Evolutionary conservation across 139 green algal species (phyloP).

Genomic region (Coelastrella sp.): DNA sequence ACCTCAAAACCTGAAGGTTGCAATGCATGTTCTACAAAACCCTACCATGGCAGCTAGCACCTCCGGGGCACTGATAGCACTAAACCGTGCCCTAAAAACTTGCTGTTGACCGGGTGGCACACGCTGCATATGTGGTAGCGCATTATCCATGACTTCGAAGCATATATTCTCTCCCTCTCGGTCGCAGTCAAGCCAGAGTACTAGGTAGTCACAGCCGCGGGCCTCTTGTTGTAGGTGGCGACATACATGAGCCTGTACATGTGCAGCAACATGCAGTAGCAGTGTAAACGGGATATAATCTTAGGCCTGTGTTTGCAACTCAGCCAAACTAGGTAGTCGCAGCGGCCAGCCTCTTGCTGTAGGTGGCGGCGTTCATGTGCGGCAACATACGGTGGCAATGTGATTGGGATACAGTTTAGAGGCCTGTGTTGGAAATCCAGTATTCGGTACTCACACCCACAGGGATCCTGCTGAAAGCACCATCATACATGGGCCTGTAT

Average conservation of each 20-base stretch:
- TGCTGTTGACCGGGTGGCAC: conserved; percentile 47
- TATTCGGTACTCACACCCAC: too few relatives aligned
- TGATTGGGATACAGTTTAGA: neutral
- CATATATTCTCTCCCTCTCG: conserved; percentile 95
- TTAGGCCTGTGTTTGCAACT: conserved; percentile 77
- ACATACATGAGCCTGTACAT: conserved; percentile 77
- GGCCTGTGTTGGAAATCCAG: conserved; percentile 83
- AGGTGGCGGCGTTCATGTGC: conserved; percentile 73
- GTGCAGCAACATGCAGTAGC: neutral
- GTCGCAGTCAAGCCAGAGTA: conserved; percentile 95
- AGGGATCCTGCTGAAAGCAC: too few relatives aligned
- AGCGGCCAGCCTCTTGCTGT: conserved; percentile 73
- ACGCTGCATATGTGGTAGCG: conserved; percentile 67
- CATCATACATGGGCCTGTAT: too few relatives aligned
- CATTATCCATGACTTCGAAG: conserved; percentile 93
- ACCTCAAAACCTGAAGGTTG: too few relatives aligned
- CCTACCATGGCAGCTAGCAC: conserved; percentile 86
- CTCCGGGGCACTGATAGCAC: conserved; percentile 81
- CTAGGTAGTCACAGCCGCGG: conserved; percentile 71
- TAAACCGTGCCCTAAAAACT: conserved; percentile 83
- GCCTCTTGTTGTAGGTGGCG: conserved; percentile 84
- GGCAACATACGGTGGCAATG: neutral
- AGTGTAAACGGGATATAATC: neutral
- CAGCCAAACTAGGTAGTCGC: conserved; percentile 86
- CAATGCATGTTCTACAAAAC: neutral